Conservation (phyloP, 2,329 filamentous ascomycete genomes). For the Xylariaceae sp. region DNA sequence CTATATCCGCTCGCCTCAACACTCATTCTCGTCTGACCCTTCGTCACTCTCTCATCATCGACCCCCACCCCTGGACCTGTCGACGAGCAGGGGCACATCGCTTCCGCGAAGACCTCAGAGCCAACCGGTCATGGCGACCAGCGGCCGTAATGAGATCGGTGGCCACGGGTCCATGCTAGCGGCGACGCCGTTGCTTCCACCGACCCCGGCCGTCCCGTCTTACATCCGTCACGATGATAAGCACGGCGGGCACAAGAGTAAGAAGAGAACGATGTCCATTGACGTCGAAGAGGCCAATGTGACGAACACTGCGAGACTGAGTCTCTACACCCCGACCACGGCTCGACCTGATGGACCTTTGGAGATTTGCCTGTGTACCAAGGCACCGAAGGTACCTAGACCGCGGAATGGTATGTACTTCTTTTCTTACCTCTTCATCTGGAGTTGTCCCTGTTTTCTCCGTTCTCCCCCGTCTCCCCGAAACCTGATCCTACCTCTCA, state of each 20-base stretch:
- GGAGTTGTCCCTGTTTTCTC: constrained; percentile 11
- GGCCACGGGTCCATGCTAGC: constrained; percentile 10
- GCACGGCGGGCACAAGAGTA: constrained; percentile 23
- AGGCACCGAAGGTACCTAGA: constrained; percentile 52
- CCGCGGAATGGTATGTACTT: constrained; percentile 51
- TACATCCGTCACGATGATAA: constrained; percentile 9
- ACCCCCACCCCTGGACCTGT: constrained; percentile 12
- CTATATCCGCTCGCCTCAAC: constrained; percentile 16
- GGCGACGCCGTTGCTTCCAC: constrained; percentile 16
- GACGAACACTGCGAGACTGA: constrained; percentile 33
- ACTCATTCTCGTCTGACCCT: constrained; percentile 14
- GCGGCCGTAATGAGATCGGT: constrained; percentile 11
- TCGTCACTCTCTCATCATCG: constrained; percentile 14
- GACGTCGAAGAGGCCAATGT: constrained; percentile 42
- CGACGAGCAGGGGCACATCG: constrained; percentile 3
- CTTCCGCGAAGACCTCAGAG: constrained; percentile 23
- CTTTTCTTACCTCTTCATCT: constrained; percentile 11
- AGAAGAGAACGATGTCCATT: constrained; percentile 44
- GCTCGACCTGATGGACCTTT: constrained; percentile 24
- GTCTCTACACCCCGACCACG: constrained; percentile 34
- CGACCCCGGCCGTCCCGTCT: constrained; percentile 10
- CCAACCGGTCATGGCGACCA: constrained; percentile 25
- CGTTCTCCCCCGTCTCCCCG: constrained; percentile 10
- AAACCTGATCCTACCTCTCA: constrained; percentile 11
- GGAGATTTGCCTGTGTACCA: constrained; percentile 53